Base-by-base conservation (phyloP, 2,329 filamentous ascomycete species). In the Fusarium algeriense region DNA sequence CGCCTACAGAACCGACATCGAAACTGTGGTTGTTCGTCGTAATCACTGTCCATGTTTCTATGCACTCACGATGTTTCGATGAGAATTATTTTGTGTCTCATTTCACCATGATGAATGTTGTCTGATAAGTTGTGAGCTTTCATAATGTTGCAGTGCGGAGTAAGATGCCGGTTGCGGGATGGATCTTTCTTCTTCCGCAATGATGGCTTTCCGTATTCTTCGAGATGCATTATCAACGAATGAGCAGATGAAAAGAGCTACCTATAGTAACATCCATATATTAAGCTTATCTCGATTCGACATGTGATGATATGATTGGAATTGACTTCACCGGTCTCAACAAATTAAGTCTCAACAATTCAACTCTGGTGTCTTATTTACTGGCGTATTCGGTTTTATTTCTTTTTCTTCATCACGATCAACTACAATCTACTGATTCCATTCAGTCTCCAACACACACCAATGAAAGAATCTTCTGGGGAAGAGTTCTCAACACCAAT, bases 171-270 rank as follows among this genome's bases (percentile, higher is more conserved):
- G 35, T 53, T n/a, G 30, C 55, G 55, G 55, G n/a, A 52, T 58
- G 55, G 55, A 58, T 40, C 14, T 58, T 58, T 58, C 45, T 53
- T 58, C 15, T 58, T 58, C 55, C 55, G 55, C n/a, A n/a, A 48
- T 20, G 13, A 35, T 20, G 50, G 8, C 20, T 34, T 46, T 45
- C 19, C 40, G 2, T 23, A 34, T 26, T 48, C 30, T 34, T 45
- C 49, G 12, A 30, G 20, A 45, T n/a, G 28, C 38, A 44, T 52
- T 41, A 44, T 44, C 15, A 15, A 20, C 37, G n/a, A 44, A 52
- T 32, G 28, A 23, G 15, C 35, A 30, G 20, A 23, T 14, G 12
- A 12, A 34, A 32, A 14, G 30, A 46, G 20, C 30, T 46, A 30
- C 20, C 20, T 26, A 52, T 38, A 38, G 17, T 38, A n/a, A 38